Evolutionary conservation across 2,329 filamentous ascomycete genomes (phyloP).

Genomic region (Penicillium sp.): DNA sequence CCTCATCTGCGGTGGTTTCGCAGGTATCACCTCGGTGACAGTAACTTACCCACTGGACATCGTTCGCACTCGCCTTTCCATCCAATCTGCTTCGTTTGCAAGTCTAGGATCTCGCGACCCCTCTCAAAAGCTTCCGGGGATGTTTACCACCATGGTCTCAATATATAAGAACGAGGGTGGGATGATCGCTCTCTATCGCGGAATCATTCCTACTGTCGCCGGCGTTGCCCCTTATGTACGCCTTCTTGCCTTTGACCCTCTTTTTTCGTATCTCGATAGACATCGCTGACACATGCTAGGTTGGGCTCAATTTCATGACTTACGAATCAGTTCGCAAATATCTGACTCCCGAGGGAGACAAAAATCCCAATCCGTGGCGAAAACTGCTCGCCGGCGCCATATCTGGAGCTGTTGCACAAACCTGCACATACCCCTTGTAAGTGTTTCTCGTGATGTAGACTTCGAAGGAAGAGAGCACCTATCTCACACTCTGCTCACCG

Average conservation of each 20-base stretch:
- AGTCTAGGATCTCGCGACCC: conserved; percentile 59
- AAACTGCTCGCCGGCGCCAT: conserved; percentile 88
- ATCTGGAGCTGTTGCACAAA: conserved; percentile 94
- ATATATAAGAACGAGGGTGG: conserved; percentile 96
- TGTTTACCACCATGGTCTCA: conserved; percentile 73
- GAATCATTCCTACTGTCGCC: conserved; percentile 87
- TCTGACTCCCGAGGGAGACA: conserved; percentile 80
- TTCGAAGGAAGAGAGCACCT: conserved; percentile 1
- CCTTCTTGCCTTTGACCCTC: conserved; percentile 2
- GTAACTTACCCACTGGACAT: conserved; percentile 97
- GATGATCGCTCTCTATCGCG: conserved; percentile 77
- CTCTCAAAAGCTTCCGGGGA: conserved; percentile 67
- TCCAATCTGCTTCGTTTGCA: conserved; percentile 93
- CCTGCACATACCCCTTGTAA: conserved; percentile 96
- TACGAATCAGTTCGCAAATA: conserved; percentile 83
- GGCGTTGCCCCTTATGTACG: conserved; percentile 89
- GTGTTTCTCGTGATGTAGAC: conserved; percentile 26
- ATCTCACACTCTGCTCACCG: neutral
- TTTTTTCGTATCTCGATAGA: neutral
- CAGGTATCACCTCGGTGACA: conserved; percentile 91
- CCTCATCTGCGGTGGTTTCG: conserved; percentile 81
- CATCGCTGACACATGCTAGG: conserved; percentile 44
- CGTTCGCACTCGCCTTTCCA: conserved; percentile 88
- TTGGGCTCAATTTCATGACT: conserved; percentile 97
- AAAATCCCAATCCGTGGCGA: conserved; percentile 69